phyloP scores from a whole-genome alignment of 2,329 filamentous ascomycete species.

The Akanthomyces lecanii region DNA sequence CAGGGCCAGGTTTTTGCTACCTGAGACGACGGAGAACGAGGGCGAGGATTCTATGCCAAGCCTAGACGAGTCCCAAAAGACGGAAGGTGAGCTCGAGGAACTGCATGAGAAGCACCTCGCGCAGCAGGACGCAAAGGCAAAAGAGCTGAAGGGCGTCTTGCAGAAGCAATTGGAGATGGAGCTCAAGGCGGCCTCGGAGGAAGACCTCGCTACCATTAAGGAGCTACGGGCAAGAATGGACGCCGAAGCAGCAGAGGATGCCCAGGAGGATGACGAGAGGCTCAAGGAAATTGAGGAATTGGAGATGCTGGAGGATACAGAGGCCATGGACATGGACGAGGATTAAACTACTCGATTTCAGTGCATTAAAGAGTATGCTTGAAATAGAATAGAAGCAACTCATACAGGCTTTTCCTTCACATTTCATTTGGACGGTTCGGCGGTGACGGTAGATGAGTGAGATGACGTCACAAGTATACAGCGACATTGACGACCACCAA shows the following conservation, averaged over 20 bases:
- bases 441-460: too few relatives aligned
- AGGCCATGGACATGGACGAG: neutral
- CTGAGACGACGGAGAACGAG: neutral
- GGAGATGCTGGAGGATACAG: neutral
- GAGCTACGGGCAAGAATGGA: neutral
- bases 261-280: neutral
- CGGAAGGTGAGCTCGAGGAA: neutral
- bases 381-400: neutral
- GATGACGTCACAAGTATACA: too few relatives aligned
- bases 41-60: neutral
- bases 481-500: too few relatives aligned
- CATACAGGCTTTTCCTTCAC: too few relatives aligned
- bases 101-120: neutral
- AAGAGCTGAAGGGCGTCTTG: neutral
- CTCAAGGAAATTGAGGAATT: slow-evolving; percentile 1
- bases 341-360: neutral
- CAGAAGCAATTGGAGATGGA: slow-evolving; percentile 4
- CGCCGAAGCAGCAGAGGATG: neutral
- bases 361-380: neutral
- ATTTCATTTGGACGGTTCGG: too few relatives aligned
- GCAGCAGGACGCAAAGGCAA: neutral
- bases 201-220: neutral
- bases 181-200: neutral
- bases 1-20: neutral
- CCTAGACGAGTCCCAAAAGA: neutral